Percentiles rank a stretch among this genome's conserved stretches.
Conservation (phyloP, 805 yeast genomes). For the Kodamaea restingae region DNA sequence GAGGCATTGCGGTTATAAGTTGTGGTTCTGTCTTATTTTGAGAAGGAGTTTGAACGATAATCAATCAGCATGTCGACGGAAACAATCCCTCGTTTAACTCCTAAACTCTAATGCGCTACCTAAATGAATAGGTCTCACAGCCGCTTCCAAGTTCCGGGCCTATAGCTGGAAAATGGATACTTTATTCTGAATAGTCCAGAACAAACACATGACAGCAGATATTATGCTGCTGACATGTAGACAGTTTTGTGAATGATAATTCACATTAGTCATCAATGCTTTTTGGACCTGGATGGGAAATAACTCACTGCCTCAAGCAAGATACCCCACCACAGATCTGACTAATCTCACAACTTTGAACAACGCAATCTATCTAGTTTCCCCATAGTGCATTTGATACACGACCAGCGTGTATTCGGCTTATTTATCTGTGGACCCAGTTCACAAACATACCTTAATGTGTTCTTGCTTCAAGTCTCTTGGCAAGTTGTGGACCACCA, state of each 20-base stretch:
- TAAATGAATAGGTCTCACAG: slow-evolving; percentile 2
- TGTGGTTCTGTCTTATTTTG: background rate
- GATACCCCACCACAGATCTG: background rate
- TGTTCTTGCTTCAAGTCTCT: slow-evolving; percentile 80
- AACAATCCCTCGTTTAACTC: background rate
- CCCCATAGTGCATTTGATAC: background rate
- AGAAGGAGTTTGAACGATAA: background rate
- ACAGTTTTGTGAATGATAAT: too few species aligned
- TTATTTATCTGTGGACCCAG: background rate
- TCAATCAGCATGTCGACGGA: background rate
- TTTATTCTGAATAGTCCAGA: background rate
- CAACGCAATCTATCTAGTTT: background rate
- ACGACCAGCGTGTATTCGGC: slow-evolving; percentile 2
- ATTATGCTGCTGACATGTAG: too few species aligned
- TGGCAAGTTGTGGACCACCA: slow-evolving; percentile 79
- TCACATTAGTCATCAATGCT: too few species aligned
- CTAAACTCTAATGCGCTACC: slow-evolving; percentile 1
- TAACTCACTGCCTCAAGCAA: background rate
- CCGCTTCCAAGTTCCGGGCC: background rate
- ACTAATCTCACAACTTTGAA: background rate
- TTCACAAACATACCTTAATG: slow-evolving; percentile 68
- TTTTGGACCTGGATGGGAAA: too few species aligned
- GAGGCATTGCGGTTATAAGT: background rate
- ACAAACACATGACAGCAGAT: background rate
- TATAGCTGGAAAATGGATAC: background rate